Base-by-base conservation (phyloP, 2,329 filamentous ascomycete species). In the Cladosporium sp. region DNA sequence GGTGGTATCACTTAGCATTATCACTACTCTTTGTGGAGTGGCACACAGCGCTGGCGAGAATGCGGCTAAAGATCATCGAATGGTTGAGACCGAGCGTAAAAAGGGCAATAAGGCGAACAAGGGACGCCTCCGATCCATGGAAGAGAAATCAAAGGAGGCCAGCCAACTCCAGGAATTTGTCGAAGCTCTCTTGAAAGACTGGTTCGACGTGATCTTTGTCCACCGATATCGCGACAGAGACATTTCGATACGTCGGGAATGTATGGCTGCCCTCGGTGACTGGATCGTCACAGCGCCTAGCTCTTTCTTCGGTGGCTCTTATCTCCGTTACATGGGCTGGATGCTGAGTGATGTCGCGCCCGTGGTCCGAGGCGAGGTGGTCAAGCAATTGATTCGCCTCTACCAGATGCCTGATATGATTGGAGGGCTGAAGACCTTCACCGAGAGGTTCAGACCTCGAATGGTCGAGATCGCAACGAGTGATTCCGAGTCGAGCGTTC, bases 211-310 rank as follows among this genome's bases (percentile, higher is more conserved):
- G 2, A 85, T 97, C 43, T 98, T 95, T 66, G 86, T 96, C 31
- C 92, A 98, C 70, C 85, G 93, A 44, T 98, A 97, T 69, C 87
- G 93, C 56, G 93, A 98, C 66, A 83, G 96, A 31, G 93, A 98
- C 64, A 83, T 89, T 6, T 87, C 83, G 62, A 95, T 98, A 59
- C 83, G 93, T 49, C 83, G 86, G 0, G 92, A 96, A 64, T 96
- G 92, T 65, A 85, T 95, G 19, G 83, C 87, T 58, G 89, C 89
- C 11, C 77, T 98, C 8, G 90, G 91, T 28, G 80, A 84, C 38
- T 98, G 93, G 93, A 95, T 97, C 60, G 80, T 84, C 66, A 81
- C 81, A 9, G 82, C 95, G 48, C 89, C 91, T 2, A 89, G 89
- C 43, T 80, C 88, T 43, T 98, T 95, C 71, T 89, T 96, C 68